These are phyloP conservation scores for Gracilaria caudata DNA, from an alignment of 23 red algal species.

Conservation along the genomic window DNA sequence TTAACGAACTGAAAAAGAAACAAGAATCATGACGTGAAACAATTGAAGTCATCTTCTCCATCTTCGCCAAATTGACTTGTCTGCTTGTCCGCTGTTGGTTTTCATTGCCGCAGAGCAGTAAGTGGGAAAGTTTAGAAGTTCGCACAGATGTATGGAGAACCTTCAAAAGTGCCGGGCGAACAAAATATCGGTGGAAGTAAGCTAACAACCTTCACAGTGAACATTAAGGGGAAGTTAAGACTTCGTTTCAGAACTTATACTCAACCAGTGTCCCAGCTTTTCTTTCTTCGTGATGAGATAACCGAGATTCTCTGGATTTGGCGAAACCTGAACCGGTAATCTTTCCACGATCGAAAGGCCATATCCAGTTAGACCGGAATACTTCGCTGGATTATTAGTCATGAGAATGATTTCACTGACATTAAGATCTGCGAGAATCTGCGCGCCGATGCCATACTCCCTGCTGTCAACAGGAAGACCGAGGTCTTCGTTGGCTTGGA, in stretches of 20 bases:
- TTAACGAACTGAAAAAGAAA: conserved; percentile 12
- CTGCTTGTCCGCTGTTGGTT: neutral
- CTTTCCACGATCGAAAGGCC: conserved; percentile 88
- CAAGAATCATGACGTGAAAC: neutral
- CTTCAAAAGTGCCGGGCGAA: neutral
- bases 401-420: conserved; percentile 89
- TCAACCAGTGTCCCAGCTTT: conserved; percentile 94
- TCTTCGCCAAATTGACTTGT: neutral
- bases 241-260: conserved; percentile 12
- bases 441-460: conserved; percentile 99
- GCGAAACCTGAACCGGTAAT: conserved; percentile 69
- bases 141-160: neutral
- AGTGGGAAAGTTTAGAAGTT: neutral
- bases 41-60: neutral
- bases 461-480: conserved; percentile 94
- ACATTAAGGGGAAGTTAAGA: neutral
- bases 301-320: conserved; percentile 83
- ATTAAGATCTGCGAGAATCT: conserved; percentile 95
- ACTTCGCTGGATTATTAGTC: conserved; percentile 99
- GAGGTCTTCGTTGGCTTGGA: conserved; percentile 94
- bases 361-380: conserved; percentile 91
- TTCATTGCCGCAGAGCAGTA: neutral
- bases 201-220: neutral
- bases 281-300: conserved; percentile 92
- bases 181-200: conserved; percentile 7